These are phyloP conservation scores for Hypericum perforatum DNA, from an alignment of 345 rosid genomes.

Conservation along the genomic window DNA sequence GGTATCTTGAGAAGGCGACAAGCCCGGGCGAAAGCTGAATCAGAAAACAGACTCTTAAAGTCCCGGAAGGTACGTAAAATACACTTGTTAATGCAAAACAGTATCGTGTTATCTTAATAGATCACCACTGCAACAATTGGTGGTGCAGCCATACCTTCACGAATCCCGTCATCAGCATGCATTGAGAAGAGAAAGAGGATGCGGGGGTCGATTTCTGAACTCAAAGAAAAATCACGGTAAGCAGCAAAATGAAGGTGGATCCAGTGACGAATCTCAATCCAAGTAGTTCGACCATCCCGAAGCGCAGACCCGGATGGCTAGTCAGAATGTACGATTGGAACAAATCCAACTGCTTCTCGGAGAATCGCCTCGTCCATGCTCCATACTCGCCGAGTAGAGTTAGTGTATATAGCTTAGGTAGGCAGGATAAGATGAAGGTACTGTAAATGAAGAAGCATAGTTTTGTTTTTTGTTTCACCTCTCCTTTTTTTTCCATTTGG, in stretches of 20 bases:
- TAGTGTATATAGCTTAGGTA: conserved; percentile 19
- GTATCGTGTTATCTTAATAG: too few species aligned
- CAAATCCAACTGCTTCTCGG: not conserved
- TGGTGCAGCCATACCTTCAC: conserved; percentile 84
- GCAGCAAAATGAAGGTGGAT: conserved; percentile 32
- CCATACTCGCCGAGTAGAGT: not conserved
- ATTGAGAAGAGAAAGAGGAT: conserved; percentile 82
- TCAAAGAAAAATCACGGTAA: conserved; percentile 53
- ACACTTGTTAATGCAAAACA: not conserved
- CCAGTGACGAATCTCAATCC: conserved; percentile 50
- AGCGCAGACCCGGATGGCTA: conserved; percentile 32
- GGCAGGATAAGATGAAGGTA: conserved; percentile 11
- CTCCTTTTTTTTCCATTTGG: too few species aligned
- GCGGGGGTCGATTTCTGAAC: conserved; percentile 88
- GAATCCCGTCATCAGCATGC: conserved; percentile 98
- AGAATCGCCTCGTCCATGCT: conserved; percentile 6
- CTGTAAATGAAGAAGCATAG: conserved; percentile 10
- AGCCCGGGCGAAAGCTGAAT: conserved; percentile 89
- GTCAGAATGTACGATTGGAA: conserved; percentile 22
- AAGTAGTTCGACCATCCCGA: conserved; percentile 40
- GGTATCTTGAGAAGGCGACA: conserved; percentile 95
- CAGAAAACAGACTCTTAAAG: conserved; percentile 52
- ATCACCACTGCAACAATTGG: not conserved
- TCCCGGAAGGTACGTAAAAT: conserved; percentile 54
- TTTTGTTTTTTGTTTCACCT: not conserved